Evolutionary conservation across 1,284 basidiomycete genomes (phyloP).

Genomic region (Austropuccinia psidii): DNA sequence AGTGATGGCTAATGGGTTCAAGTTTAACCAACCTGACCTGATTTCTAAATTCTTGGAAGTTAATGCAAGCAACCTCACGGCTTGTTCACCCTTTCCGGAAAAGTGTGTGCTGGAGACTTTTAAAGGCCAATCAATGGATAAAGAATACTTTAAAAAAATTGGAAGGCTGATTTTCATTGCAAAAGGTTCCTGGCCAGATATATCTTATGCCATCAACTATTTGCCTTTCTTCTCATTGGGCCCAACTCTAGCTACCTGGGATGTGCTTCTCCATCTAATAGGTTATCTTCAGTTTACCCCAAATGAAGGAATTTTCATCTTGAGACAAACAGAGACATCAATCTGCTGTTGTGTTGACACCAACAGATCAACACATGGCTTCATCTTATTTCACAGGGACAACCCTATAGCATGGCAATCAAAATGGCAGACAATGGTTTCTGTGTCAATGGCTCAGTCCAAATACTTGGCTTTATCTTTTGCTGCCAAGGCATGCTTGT

Average conservation of each 20-base stretch:
- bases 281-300: too few relatives aligned
- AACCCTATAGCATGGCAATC: too few relatives aligned
- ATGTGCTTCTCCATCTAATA: background rate
- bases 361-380: too few relatives aligned
- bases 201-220: background rate
- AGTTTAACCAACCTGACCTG: background rate
- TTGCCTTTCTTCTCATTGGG: background rate
- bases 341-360: too few relatives aligned
- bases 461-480: too few relatives aligned
- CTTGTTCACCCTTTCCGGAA: background rate
- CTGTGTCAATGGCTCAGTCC: too few relatives aligned
- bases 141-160: background rate
- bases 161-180: background rate
- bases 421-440: too few relatives aligned
- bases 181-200: background rate
- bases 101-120: background rate
- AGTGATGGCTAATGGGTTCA: background rate
- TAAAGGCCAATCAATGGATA: background rate
- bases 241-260: background rate
- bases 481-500: too few relatives aligned
- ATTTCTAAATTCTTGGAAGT: background rate
- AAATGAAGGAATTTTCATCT: too few relatives aligned
- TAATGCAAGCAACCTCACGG: background rate
- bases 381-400: too few relatives aligned
- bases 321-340: too few relatives aligned